Conservation (phyloP, 140 eudicot species). For the Bidens hawaiensis region DNA sequence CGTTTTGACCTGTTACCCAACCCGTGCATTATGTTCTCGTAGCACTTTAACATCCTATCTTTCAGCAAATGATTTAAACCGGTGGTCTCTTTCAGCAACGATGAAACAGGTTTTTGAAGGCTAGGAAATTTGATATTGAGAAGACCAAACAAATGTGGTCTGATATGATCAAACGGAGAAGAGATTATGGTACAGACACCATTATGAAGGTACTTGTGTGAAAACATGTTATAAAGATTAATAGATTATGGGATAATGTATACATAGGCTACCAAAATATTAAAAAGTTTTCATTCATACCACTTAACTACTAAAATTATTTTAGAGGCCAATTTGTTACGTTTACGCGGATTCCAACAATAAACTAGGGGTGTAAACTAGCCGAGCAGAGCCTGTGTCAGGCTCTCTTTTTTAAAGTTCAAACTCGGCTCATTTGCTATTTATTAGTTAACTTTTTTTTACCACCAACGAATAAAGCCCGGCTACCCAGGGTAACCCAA, state of each 20-base stretch:
- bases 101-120: slow-evolving; percentile 65
- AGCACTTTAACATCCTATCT: background rate
- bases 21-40: background rate
- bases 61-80: background rate
- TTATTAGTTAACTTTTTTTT: no score
- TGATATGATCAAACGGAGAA: slow-evolving; percentile 90
- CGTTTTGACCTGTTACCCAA: background rate
- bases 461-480: no score
- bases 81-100: background rate
- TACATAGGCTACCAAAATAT: slow-evolving; percentile 5
- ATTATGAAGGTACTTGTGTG: slow-evolving; percentile 48
- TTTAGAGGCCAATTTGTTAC: background rate
- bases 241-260: background rate
- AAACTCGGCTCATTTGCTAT: no score
- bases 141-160: slow-evolving; percentile 92
- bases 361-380: no score
- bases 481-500: no score
- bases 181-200: slow-evolving; percentile 76
- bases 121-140: slow-evolving; percentile 80
- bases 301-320: background rate
- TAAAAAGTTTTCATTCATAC: background rate
- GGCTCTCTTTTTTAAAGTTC: no score
- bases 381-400: no score
- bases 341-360: background rate
- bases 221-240: slow-evolving; percentile 3